Conservation (phyloP, 2,329 filamentous ascomycete species). For the Fusarium decemcellulare region DNA sequence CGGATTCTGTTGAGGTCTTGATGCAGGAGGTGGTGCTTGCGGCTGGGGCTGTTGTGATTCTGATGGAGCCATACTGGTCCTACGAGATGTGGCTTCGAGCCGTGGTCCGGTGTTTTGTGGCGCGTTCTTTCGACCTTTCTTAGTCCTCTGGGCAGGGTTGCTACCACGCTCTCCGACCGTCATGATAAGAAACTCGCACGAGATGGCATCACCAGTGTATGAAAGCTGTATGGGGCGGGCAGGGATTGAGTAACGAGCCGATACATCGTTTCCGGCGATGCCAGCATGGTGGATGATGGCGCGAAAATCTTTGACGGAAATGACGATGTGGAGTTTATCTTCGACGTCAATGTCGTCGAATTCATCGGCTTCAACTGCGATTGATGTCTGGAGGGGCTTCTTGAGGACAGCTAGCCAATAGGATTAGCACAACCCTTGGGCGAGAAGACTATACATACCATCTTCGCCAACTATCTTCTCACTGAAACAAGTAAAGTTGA, state of each 20-base stretch:
- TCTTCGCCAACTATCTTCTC: constrained; percentile 80
- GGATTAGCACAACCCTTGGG: constrained; percentile 20
- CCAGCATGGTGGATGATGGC: constrained; percentile 84
- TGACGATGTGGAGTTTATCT: constrained; percentile 82
- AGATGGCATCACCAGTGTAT: constrained; percentile 77
- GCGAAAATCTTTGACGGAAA: constrained; percentile 87
- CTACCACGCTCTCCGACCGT: constrained; percentile 78
- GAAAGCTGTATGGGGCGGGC: constrained; percentile 80
- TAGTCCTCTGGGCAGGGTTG: constrained; percentile 63
- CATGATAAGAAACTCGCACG: constrained; percentile 86
- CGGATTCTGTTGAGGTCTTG: constrained; percentile 48
- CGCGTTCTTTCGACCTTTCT: constrained; percentile 60
- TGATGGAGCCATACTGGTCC: constrained; percentile 57
- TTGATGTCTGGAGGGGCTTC: constrained; percentile 85
- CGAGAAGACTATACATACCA: constrained; percentile 45
- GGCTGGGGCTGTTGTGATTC: constrained; percentile 47
- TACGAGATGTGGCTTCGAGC: constrained; percentile 64
- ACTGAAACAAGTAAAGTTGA: constrained; percentile 86
- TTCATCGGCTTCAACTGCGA: constrained; percentile 81
- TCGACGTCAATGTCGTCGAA: constrained; percentile 83
- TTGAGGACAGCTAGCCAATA: constrained; percentile 75
- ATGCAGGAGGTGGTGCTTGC: constrained; percentile 43
- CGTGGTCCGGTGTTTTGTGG: constrained; percentile 54
- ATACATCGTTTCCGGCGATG: constrained; percentile 75
- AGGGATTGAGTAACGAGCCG: constrained; percentile 79